phyloP scores from a whole-genome alignment of 257 asterid species.

The Solanum commersonii region DNA sequence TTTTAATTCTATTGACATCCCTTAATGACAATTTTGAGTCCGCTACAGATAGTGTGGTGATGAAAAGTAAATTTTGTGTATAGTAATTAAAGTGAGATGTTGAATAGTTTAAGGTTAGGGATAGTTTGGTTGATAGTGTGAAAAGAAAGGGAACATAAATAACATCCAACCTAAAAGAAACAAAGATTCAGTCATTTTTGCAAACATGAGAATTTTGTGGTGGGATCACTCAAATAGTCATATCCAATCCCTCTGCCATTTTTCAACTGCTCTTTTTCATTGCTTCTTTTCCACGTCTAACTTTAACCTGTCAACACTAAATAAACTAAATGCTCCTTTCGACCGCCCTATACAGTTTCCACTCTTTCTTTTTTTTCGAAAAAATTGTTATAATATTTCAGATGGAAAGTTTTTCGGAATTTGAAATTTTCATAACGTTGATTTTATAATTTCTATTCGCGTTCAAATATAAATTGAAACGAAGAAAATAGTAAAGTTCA shows the following conservation, averaged over 20 bases:
- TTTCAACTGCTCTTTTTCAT: neutral
- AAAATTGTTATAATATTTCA: neutral
- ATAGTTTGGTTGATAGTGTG: neutral
- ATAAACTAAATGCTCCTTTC: neutral
- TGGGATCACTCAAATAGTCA: neutral
- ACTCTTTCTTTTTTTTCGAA: neutral
- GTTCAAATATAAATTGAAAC: neutral
- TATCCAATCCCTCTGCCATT: neutral
- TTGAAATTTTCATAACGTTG: too few relatives aligned
- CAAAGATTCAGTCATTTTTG: neutral
- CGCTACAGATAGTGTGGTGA: neutral
- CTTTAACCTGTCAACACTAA: neutral
- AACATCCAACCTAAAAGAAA: neutral
- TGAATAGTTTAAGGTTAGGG: neutral
- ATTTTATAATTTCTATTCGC: too few relatives aligned
- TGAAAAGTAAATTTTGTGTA: neutral
- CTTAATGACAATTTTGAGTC: neutral
- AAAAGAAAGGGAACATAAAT: neutral
- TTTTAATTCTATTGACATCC: neutral
- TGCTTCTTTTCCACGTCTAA: slow-evolving; percentile 37
- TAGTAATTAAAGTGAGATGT: neutral
- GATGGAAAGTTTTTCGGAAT: too few relatives aligned
- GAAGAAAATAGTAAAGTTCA: neutral
- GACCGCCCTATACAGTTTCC: neutral
- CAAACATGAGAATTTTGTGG: neutral